Evolutionary conservation across 768 basidiomycete species (phyloP).

Genomic region (Leucocoprinus leucothites): DNA sequence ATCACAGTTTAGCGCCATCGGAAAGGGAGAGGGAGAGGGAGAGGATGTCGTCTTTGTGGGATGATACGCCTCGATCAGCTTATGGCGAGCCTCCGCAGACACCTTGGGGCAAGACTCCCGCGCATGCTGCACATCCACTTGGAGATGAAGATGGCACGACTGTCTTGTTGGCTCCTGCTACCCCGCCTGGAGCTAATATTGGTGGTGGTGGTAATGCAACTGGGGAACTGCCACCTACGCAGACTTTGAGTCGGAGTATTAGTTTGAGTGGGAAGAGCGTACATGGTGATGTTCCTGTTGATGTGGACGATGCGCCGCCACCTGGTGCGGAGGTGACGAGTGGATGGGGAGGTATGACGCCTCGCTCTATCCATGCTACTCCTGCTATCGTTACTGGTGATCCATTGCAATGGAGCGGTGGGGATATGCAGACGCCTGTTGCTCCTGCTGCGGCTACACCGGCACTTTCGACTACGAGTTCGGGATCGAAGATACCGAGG

Average conservation of each 20-base stretch:
- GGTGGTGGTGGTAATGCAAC: not conserved
- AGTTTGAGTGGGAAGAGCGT: not conserved
- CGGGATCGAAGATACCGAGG: conserved; percentile 3
- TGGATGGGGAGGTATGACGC: not conserved
- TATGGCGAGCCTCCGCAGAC: conserved; percentile 7
- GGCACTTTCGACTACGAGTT: not conserved
- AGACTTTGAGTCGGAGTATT: not conserved
- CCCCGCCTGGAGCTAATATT: not conserved
- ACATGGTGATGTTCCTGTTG: not conserved
- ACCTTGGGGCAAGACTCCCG: conserved; percentile 1
- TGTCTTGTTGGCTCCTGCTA: not conserved
- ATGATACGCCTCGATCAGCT: conserved; percentile 1
- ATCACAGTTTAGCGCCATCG: not conserved
- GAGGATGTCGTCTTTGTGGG: conserved; percentile 4
- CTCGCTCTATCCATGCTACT: not conserved
- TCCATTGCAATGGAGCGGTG: not conserved
- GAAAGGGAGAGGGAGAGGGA: not conserved
- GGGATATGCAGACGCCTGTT: not conserved
- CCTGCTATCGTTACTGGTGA: not conserved
- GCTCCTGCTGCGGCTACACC: not conserved
- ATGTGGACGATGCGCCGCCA: conserved; percentile 6
- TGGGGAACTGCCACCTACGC: not conserved
- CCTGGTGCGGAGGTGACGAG: not conserved
- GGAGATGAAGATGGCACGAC: not conserved
- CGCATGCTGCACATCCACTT: not conserved